These are phyloP conservation scores for Nannizzia gypsea DNA, from an alignment of 2,329 filamentous ascomycete species.

Conservation along the genomic window DNA sequence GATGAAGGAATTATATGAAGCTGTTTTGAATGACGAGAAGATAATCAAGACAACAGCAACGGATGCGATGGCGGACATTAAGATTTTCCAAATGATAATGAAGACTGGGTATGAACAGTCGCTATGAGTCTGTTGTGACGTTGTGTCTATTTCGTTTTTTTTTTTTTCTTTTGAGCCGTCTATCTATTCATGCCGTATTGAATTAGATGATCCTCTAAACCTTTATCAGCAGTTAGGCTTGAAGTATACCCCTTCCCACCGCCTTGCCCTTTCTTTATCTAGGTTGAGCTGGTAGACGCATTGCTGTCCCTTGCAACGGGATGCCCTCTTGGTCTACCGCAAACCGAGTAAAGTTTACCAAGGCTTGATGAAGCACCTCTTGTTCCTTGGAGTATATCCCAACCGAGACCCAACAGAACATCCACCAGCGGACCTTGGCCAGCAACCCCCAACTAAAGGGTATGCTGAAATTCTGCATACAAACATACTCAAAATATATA, in stretches of 20 bases:
- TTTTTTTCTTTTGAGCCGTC: background rate
- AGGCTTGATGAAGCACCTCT: background rate
- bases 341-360: background rate
- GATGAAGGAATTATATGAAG: conserved; percentile 29
- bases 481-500: conserved; percentile 11
- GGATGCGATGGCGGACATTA: conserved; percentile 34
- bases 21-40: conserved; percentile 28
- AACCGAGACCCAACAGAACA: conserved; percentile 11
- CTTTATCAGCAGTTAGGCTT: background rate
- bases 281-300: background rate
- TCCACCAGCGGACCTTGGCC: conserved; percentile 6
- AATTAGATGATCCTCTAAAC: background rate
- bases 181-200: background rate
- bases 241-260: background rate
- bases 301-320: background rate
- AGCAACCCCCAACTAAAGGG: conserved; percentile 7
- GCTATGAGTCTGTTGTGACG: background rate
- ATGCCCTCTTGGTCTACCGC: background rate
- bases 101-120: conserved; percentile 15
- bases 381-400: conserved; percentile 8
- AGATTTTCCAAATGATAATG: conserved; percentile 31
- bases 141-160: background rate
- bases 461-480: conserved; percentile 12
- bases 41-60: conserved; percentile 30
- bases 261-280: background rate